These are phyloP conservation scores for Agarophyton chilense DNA, from an alignment of 23 red algal genomes.

Conservation along the genomic window DNA sequence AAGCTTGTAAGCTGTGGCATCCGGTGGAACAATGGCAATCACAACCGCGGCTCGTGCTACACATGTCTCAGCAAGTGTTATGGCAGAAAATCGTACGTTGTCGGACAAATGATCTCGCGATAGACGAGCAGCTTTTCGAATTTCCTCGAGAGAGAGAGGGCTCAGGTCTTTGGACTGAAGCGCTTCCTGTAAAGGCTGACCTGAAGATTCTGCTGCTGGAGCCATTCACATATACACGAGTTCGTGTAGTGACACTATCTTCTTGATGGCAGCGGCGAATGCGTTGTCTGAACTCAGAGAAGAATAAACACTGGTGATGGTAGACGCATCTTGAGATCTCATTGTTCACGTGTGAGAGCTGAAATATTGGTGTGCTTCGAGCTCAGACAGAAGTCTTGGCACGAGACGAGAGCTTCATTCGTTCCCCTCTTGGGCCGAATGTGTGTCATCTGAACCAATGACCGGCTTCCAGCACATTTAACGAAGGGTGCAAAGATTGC, in stretches of 20 bases:
- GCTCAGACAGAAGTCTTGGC: too few species aligned
- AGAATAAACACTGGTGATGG: not conserved
- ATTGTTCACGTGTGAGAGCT: not conserved
- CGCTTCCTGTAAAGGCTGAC: not conserved
- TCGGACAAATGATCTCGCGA: conserved; percentile 15
- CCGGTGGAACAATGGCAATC: not conserved
- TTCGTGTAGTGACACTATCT: too few species aligned
- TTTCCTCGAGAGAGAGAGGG: not conserved
- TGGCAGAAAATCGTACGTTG: not conserved
- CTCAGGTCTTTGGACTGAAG: not conserved
- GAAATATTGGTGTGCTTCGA: too few species aligned
- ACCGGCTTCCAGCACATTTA: not conserved
- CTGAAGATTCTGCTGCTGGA: conserved; percentile 15
- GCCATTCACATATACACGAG: not conserved
- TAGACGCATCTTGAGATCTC: not conserved
- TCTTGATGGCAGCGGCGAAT: not conserved
- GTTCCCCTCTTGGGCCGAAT: not conserved
- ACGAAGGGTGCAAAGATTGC: too few species aligned
- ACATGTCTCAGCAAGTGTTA: conserved; percentile 16
- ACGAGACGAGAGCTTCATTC: too few species aligned
- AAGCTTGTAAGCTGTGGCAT: conserved; percentile 7
- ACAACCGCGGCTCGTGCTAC: not conserved
- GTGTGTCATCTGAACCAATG: not conserved
- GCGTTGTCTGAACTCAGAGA: not conserved
- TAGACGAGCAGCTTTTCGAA: not conserved